A percentile compares a stretch with the other conserved stretches of the same genome.
These are phyloP conservation scores for Tricladium varicosporioides DNA, from an alignment of 2,329 filamentous ascomycete genomes.

Conservation along the genomic window DNA sequence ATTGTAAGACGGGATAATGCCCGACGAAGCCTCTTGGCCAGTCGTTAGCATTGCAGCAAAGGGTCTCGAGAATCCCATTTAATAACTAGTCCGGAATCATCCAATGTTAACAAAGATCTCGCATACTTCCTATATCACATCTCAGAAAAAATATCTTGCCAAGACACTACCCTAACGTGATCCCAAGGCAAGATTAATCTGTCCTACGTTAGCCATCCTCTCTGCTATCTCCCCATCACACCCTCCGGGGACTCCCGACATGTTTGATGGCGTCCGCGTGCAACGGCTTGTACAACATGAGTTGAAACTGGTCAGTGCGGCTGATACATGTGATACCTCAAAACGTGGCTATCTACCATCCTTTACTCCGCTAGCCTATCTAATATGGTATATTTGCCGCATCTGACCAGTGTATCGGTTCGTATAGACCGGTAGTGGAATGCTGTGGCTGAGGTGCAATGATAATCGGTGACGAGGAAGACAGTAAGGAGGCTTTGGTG, in stretches of 20 bases:
- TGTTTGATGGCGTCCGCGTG: not conserved
- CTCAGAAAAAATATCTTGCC: too few relatives aligned
- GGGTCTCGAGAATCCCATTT: too few relatives aligned
- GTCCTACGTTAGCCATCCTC: too few relatives aligned
- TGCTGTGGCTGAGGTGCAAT: not conserved
- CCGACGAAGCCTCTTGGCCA: not conserved
- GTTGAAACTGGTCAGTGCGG: not conserved
- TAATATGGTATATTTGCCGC: not conserved
- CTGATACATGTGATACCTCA: constrained; percentile 1
- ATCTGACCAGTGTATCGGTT: not conserved
- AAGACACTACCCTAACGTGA: too few relatives aligned
- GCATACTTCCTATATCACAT: too few relatives aligned
- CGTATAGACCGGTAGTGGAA: not conserved
- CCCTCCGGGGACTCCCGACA: not conserved
- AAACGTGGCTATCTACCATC: not conserved
- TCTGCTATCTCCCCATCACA: not conserved
- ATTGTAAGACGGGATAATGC: not conserved
- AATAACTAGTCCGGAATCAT: too few relatives aligned
- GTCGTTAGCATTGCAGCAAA: not conserved
- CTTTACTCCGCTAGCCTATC: not conserved
- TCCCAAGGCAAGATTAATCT: too few relatives aligned
- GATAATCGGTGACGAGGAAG: not conserved
- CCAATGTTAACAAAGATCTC: too few relatives aligned
- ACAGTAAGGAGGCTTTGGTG: not conserved
- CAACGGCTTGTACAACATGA: not conserved